Percentiles rank a stretch among this genome's conserved stretches.
These are phyloP conservation scores for Rosa lucieae DNA, from an alignment of 306 rosid species.

Conservation along the genomic window DNA sequence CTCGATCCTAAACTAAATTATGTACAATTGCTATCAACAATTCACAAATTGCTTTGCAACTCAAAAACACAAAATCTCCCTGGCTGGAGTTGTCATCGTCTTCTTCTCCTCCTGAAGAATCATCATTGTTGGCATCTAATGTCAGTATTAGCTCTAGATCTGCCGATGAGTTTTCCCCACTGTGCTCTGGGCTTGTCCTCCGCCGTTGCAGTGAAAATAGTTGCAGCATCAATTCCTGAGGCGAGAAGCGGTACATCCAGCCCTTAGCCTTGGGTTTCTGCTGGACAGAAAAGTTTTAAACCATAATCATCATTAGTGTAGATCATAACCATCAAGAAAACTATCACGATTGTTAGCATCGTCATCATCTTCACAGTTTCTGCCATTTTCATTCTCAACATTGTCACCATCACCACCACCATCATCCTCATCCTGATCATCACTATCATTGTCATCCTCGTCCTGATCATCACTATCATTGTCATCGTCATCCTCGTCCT, in stretches of 20 bases:
- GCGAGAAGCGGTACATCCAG: conserved; percentile 74
- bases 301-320: conserved; percentile 39
- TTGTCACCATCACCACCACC: neutral
- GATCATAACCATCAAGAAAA: conserved; percentile 29
- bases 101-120: conserved; percentile 49
- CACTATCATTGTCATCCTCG: neutral
- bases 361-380: neutral
- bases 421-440: neutral
- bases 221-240: conserved; percentile 66
- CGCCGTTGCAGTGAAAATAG: conserved; percentile 61
- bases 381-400: neutral
- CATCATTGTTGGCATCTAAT: conserved; percentile 48
- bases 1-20: conserved; percentile 16
- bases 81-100: conserved; percentile 48
- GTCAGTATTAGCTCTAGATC: conserved; percentile 53
- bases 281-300: conserved; percentile 47
- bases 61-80: conserved; percentile 56
- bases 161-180: conserved; percentile 40
- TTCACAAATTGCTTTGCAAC: conserved; percentile 11
- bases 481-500: neutral
- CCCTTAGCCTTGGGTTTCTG: conserved; percentile 80
- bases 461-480: neutral
- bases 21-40: conserved; percentile 47
- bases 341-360: neutral
- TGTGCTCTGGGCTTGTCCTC: conserved; percentile 41